phyloP scores from a whole-genome alignment of 345 rosid species.

The Populus ilicifolia region DNA sequence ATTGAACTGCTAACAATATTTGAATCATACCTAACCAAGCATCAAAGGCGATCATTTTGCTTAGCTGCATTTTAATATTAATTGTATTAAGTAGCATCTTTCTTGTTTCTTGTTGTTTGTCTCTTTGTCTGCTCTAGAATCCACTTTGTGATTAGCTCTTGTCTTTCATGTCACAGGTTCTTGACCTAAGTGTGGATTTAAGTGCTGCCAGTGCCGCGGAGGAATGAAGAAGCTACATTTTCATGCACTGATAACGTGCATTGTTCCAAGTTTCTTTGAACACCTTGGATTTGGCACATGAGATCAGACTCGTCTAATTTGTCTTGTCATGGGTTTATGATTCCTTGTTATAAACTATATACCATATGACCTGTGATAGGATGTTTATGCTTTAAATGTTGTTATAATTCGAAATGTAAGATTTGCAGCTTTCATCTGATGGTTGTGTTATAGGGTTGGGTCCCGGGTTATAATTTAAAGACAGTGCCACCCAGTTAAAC shows the following conservation, averaged over 20 bases:
- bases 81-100: neutral
- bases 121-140: neutral
- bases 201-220: constrained; percentile 93
- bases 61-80: neutral
- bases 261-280: neutral
- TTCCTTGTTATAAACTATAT: neutral
- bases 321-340: neutral
- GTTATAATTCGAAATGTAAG: neutral
- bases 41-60: neutral
- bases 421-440: neutral
- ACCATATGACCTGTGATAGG: constrained; percentile 1
- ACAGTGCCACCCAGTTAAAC: too few species aligned
- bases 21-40: neutral
- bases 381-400: neutral
- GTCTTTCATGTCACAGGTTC: constrained; percentile 37
- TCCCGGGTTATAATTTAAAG: neutral
- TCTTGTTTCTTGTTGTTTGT: neutral
- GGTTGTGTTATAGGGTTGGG: neutral
- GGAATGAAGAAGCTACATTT: constrained; percentile 42
- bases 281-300: neutral
- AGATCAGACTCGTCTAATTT: neutral
- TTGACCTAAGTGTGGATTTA: constrained; percentile 85
- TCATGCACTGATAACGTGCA: neutral
- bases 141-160: neutral
- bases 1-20: neutral